Conservation (phyloP, 257 asterid genomes). For the Solanum microdontum region DNA sequence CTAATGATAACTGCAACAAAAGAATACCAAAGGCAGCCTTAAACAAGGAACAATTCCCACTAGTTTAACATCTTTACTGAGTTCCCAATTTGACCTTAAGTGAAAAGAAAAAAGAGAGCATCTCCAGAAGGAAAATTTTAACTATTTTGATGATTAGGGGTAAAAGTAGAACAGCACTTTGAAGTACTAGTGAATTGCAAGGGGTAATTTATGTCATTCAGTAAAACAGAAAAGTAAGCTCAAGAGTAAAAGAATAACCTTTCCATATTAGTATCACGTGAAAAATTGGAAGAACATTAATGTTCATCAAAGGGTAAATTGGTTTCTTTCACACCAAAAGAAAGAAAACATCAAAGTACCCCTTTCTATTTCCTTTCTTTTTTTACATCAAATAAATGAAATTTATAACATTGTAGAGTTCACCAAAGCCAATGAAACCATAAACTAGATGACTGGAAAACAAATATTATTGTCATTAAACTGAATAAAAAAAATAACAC, state of each 20-base stretch:
- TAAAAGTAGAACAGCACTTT: neutral
- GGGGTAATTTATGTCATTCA: neutral
- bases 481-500: neutral
- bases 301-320: neutral
- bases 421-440: neutral
- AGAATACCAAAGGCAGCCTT: neutral
- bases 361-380: neutral
- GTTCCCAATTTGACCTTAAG: neutral
- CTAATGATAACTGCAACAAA: neutral
- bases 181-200: neutral
- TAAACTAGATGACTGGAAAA: neutral
- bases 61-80: neutral
- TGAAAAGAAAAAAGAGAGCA: neutral
- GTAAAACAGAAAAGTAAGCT: neutral
- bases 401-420: neutral
- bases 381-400: neutral
- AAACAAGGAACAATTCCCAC: neutral
- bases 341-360: neutral
- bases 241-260: neutral
- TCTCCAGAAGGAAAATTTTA: neutral
- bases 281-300: neutral
- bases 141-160: neutral
- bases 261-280: neutral
- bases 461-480: neutral
- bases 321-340: neutral